These are phyloP conservation scores for Pythium phragmitis DNA, from an alignment of 352 stramenopile genomes.

Conservation along the genomic window DNA sequence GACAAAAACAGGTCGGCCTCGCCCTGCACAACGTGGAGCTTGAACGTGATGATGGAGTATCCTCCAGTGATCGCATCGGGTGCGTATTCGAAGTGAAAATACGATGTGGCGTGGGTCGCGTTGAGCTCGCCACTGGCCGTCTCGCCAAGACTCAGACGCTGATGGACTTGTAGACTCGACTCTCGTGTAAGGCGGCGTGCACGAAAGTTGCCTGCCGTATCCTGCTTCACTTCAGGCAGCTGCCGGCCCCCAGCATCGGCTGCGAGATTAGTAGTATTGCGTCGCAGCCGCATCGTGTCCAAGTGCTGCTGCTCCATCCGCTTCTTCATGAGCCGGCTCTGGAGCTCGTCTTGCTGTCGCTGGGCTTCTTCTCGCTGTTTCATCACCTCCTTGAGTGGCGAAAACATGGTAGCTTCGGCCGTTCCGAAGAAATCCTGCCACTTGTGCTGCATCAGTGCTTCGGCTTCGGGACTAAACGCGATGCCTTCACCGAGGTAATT, in stretches of 20 bases:
- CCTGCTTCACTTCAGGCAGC: neutral
- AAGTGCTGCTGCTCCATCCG: conserved; percentile 55
- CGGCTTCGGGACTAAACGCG: conserved; percentile 45
- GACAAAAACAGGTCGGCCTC: conserved; percentile 71
- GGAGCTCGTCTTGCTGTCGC: conserved; percentile 41
- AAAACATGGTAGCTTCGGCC: conserved; percentile 58
- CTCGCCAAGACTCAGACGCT: conserved; percentile 53
- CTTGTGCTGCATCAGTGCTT: conserved; percentile 50
- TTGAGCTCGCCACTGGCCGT: conserved; percentile 33
- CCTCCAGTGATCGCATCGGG: conserved; percentile 3
- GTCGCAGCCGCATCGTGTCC: conserved; percentile 38
- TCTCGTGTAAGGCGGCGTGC: conserved; percentile 52
- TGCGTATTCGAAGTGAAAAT: conserved; percentile 62
- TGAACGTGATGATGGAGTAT: conserved; percentile 53
- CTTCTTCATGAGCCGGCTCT: conserved; percentile 59
- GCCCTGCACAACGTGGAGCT: conserved; percentile 42
- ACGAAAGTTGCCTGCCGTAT: conserved; percentile 39
- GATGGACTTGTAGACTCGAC: conserved; percentile 44
- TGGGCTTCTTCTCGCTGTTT: conserved; percentile 45
- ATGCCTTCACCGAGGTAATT: conserved; percentile 47
- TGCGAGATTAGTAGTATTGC: neutral
- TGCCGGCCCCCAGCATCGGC: neutral
- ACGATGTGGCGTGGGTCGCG: conserved; percentile 26
- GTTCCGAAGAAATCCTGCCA: conserved; percentile 61
- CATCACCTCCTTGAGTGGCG: conserved; percentile 42